Conservation (phyloP, 2,329 filamentous ascomycete genomes). For the Penicillium sp. region DNA sequence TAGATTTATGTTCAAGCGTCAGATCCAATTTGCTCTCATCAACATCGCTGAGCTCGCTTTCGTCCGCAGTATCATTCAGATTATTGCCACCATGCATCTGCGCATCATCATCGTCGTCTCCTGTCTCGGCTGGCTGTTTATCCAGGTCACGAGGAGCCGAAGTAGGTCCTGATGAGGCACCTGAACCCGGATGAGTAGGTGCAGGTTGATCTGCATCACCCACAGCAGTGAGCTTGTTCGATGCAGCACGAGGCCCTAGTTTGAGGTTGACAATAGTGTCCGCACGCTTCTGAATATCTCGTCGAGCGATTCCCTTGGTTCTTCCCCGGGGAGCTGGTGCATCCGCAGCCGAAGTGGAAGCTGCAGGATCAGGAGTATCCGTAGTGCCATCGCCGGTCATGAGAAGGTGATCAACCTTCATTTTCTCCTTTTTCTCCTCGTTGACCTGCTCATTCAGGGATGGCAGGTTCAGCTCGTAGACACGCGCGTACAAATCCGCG, state of each 20-base stretch:
- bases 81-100: slow-evolving; percentile 43
- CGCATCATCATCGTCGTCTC: background rate
- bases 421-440: slow-evolving; percentile 43
- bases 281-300: slow-evolving; percentile 54
- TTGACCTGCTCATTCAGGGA: slow-evolving; percentile 36
- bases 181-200: slow-evolving; percentile 7
- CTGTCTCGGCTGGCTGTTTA: slow-evolving; percentile 5
- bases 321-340: slow-evolving; percentile 35
- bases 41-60: slow-evolving; percentile 64
- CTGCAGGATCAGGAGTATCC: slow-evolving; percentile 26
- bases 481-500: slow-evolving; percentile 73
- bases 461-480: slow-evolving; percentile 36
- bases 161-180: slow-evolving; percentile 32
- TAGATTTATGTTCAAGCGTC: slow-evolving; percentile 15
- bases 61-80: slow-evolving; percentile 60
- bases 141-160: slow-evolving; percentile 27
- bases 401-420: slow-evolving; percentile 44
- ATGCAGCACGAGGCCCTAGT: slow-evolving; percentile 25
- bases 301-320: slow-evolving; percentile 54
- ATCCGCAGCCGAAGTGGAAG: slow-evolving; percentile 29
- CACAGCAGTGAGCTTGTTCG: slow-evolving; percentile 18
- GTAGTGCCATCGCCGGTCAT: slow-evolving; percentile 32
- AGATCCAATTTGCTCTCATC: slow-evolving; percentile 31
- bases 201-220: slow-evolving; percentile 20
- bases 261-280: slow-evolving; percentile 49